Conservation (phyloP, 192 early-diverging fungal species). For the Coemansia sp. region DNA sequence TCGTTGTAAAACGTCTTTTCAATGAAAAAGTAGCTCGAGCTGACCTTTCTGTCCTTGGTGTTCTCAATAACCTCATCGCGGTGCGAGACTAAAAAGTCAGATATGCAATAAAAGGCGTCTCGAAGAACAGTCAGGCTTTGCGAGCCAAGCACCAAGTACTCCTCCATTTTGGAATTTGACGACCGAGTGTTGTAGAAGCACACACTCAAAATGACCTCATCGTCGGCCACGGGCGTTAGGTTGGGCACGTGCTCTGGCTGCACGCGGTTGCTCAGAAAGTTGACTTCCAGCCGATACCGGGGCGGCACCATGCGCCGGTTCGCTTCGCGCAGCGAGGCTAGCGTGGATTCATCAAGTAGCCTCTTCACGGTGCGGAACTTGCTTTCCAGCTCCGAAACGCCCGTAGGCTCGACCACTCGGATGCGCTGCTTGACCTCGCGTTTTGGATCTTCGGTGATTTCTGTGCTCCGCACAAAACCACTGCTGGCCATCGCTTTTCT, state of each 20-base stretch:
- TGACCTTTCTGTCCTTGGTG: constrained; percentile 53
- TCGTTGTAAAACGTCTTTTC: constrained; percentile 75
- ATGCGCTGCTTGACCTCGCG: constrained; percentile 28
- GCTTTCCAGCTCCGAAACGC: constrained; percentile 47
- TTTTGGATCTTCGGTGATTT: constrained; percentile 17
- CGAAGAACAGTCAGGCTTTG: constrained; percentile 64
- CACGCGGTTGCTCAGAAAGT: constrained; percentile 51
- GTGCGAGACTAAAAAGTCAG: constrained; percentile 58
- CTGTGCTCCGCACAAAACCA: constrained; percentile 47
- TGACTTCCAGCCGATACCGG: constrained; percentile 49
- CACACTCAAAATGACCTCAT: constrained; percentile 58
- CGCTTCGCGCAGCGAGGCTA: constrained; percentile 45
- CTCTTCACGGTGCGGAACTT: constrained; percentile 43
- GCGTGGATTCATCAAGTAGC: constrained; percentile 42
- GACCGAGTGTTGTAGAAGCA: constrained; percentile 60
- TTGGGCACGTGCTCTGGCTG: constrained; percentile 15
- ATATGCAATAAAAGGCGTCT: constrained; percentile 67
- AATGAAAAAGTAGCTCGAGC: constrained; percentile 71
- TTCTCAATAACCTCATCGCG: constrained; percentile 41
- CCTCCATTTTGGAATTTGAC: constrained; percentile 55
- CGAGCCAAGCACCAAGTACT: constrained; percentile 63
- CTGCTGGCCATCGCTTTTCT: constrained; percentile 43
- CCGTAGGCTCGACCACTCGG: constrained; percentile 36
- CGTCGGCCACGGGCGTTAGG: constrained; percentile 39
- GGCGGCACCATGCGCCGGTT: constrained; percentile 50